These are phyloP conservation scores for Piedraia hortae DNA, from an alignment of 2,329 filamentous ascomycete genomes.

Conservation along the genomic window DNA sequence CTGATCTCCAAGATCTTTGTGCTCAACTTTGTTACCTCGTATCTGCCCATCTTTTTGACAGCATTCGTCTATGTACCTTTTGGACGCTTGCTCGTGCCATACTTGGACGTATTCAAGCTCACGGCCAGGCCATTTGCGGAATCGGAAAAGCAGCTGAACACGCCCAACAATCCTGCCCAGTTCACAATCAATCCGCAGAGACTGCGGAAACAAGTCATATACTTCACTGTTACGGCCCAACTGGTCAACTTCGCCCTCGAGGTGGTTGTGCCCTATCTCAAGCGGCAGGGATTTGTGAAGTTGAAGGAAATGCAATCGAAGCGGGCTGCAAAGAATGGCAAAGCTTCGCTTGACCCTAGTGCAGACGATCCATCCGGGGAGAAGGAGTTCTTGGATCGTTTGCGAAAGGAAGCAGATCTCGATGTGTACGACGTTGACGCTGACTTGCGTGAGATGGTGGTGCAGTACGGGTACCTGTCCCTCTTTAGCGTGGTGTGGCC, in stretches of 20 bases:
- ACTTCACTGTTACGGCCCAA: constrained; percentile 83
- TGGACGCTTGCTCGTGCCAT: constrained; percentile 54
- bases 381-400: constrained; percentile 47
- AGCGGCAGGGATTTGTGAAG: constrained; percentile 49
- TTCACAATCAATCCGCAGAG: constrained; percentile 67
- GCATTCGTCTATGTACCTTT: constrained; percentile 91
- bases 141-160: constrained; percentile 39
- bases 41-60: constrained; percentile 72
- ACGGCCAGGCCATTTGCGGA: constrained; percentile 50
- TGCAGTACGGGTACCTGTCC: constrained; percentile 59
- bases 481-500: constrained; percentile 91
- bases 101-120: constrained; percentile 55
- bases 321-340: constrained; percentile 26
- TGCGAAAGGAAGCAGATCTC: constrained; percentile 59
- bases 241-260: constrained; percentile 70
- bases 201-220: constrained; percentile 76
- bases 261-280: constrained; percentile 58
- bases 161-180: constrained; percentile 20
- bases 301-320: constrained; percentile 45
- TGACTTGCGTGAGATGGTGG: constrained; percentile 81
- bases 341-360: constrained; percentile 17
- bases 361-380: constrained; percentile 48
- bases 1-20: constrained; percentile 85
- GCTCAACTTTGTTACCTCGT: constrained; percentile 88
- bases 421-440: constrained; percentile 67